A percentile compares a stretch with the other conserved stretches of the same genome.
Evolutionary conservation across 352 stramenopile species (phyloP).

Genomic region (Phytophthora cryptogea): DNA sequence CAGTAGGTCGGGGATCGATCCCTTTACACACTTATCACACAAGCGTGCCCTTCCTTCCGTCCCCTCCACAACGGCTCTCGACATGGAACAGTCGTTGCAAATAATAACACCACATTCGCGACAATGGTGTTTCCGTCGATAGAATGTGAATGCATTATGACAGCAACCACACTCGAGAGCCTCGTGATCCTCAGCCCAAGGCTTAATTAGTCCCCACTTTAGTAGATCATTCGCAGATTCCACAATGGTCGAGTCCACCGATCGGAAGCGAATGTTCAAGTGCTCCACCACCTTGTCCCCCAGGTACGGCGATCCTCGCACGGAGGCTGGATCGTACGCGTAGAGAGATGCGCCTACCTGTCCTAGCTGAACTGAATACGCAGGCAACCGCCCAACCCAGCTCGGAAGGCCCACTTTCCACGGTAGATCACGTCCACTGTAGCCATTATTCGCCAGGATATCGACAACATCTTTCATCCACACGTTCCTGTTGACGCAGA

Average conservation of each 20-base stretch:
- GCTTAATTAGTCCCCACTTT: slow-evolving; percentile 88
- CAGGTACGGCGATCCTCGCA: slow-evolving; percentile 74
- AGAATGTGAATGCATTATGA: slow-evolving; percentile 80
- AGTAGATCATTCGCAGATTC: slow-evolving; percentile 84
- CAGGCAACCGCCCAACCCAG: slow-evolving; percentile 84
- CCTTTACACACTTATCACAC: slow-evolving; percentile 86
- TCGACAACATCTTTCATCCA: slow-evolving; percentile 92
- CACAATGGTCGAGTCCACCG: slow-evolving; percentile 65
- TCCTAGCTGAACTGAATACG: slow-evolving; percentile 84
- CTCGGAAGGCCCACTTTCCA: slow-evolving; percentile 81
- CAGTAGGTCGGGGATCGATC: slow-evolving; percentile 73
- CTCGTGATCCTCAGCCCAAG: slow-evolving; percentile 89
- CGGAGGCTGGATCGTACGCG: slow-evolving; percentile 54
- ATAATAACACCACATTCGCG: slow-evolving; percentile 89
- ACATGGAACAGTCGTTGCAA: slow-evolving; percentile 87
- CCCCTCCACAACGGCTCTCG: slow-evolving; percentile 81
- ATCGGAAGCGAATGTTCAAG: slow-evolving; percentile 78
- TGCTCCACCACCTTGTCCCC: slow-evolving; percentile 83
- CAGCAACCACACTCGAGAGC: slow-evolving; percentile 75
- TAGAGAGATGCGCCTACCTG: slow-evolving; percentile 85
- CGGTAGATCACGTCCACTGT: slow-evolving; percentile 85
- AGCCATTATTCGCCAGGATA: slow-evolving; percentile 81
- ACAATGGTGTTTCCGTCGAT: slow-evolving; percentile 84
- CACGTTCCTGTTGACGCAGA: slow-evolving; percentile 83
- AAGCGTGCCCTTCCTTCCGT: slow-evolving; percentile 77